phyloP scores from a whole-genome alignment of 768 basidiomycete genomes.

The Lepiota venenata region DNA sequence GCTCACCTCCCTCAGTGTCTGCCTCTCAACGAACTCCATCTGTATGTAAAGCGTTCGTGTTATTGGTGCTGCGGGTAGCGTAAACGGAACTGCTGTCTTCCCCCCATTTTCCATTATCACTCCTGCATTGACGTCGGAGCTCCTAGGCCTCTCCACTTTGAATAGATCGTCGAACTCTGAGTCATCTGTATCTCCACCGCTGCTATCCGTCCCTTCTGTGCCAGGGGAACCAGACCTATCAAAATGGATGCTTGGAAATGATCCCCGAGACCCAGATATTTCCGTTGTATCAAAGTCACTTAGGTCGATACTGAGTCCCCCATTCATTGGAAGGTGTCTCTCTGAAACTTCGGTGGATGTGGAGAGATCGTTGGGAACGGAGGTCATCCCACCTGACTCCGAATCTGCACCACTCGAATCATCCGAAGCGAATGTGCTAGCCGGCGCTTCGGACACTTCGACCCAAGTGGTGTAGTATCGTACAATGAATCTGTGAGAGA shows the following conservation, averaged over 20 bases:
- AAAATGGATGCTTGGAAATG: constrained; percentile 88
- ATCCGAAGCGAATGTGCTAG: constrained; percentile 45
- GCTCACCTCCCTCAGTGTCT: constrained; percentile 80
- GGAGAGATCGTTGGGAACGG: constrained; percentile 31
- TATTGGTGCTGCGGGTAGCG: constrained; percentile 23
- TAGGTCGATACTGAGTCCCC: constrained; percentile 64
- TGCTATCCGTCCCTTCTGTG: constrained; percentile 21
- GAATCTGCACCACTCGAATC: constrained; percentile 39
- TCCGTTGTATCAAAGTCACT: constrained; percentile 51
- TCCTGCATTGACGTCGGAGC: no score
- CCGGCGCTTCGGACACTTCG: constrained; percentile 58
- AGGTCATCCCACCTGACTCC: constrained; percentile 7
- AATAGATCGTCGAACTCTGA: constrained; percentile 29
- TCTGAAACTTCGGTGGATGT: constrained; percentile 17
- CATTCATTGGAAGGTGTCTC: constrained; percentile 37
- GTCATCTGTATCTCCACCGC: constrained; percentile 42
- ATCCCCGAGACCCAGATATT: constrained; percentile 50
- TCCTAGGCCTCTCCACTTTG: constrained; percentile 7
- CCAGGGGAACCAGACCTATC: constrained; percentile 42
- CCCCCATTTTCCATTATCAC: not conserved
- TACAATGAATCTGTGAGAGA: constrained; percentile 89
- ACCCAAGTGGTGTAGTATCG: constrained; percentile 92
- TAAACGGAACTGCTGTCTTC: constrained; percentile 24
- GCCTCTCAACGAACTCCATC: constrained; percentile 93
- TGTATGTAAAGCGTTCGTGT: constrained; percentile 85